Base-by-base conservation (phyloP, 768 basidiomycete genomes). In the Tylopilus rubrobrunneus region DNA sequence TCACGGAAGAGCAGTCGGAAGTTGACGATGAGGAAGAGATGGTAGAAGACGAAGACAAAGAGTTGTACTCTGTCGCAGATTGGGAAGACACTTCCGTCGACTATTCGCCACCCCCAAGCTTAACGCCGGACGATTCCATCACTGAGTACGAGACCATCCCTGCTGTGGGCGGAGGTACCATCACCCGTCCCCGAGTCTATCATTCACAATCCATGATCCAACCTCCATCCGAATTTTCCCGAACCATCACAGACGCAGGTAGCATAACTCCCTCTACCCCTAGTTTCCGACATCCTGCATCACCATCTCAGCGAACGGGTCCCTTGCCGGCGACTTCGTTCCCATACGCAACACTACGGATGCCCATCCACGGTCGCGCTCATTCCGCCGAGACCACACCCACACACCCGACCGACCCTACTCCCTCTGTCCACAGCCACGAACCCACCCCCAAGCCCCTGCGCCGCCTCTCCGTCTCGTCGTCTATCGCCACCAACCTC, bases 101-200 rank as follows among this genome's bases (percentile, higher is more conserved):
- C 36, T 68, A 73, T 56, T 71, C 76, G 5, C 72, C 82, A 19
- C 74, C 74, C 3, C 65, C 71, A n/a, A 81, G 80, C 45, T 64
- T 75, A 25, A 57, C 63, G 8, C 67, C 74, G 44, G 75, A 74
- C 44, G 77, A 79, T 51, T 69, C 73, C 19, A 66, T 78, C 39
- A 70, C 77, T 11, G 89, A 91, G 63, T 94, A 87, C 69, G 92
- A 96, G 67, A 87, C 88, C 1, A 83, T 94, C 34, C 92, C 94
- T 12, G 94, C 95, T 3, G 87, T 97, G 5, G 94, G 95, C 17
- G 93, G 93, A 14, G 94, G 94, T 0, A 85, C 81, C 1, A 82
- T 97, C 60, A 87, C 87, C 10, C 83, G 92, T 14, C 95, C 95
- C 1, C 77, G 93, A 6, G 80, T 95, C 31, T 84, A 83, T 58